Evolutionary conservation across 768 basidiomycete genomes (phyloP).

Genomic region (Dendrothele bispora): DNA sequence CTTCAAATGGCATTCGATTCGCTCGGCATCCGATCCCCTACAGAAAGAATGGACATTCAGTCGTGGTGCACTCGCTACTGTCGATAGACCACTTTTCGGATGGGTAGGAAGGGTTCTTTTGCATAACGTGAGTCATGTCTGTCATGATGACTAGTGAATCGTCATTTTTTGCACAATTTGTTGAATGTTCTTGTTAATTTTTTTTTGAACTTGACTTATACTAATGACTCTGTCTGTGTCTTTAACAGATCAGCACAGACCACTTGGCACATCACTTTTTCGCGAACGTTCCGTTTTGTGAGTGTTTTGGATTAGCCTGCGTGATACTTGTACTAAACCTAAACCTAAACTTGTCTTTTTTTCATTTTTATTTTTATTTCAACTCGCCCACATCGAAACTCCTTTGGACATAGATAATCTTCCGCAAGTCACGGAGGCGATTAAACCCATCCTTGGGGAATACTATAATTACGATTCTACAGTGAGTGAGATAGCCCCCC

Average conservation of each 20-base stretch:
- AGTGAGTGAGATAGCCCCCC: constrained; percentile 25
- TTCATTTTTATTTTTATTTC: background rate
- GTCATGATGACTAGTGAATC: background rate
- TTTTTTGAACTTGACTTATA: too few relatives aligned
- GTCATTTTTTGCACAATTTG: too few relatives aligned
- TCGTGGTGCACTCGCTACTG: constrained; percentile 58
- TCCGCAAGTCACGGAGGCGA: constrained; percentile 43
- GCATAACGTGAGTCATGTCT: constrained; percentile 41
- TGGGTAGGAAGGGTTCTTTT: constrained; percentile 59
- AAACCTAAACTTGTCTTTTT: background rate
- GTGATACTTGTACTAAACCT: constrained; percentile 4
- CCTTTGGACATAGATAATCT: constrained; percentile 52
- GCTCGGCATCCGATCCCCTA: background rate
- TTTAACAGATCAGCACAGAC: constrained; percentile 41
- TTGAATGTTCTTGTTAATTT: too few relatives aligned
- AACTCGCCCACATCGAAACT: background rate
- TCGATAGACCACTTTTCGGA: constrained; percentile 59
- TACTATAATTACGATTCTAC: constrained; percentile 62
- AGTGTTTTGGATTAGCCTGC: too few relatives aligned
- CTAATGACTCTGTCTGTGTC: background rate
- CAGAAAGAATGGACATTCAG: constrained; percentile 58
- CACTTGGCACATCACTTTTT: constrained; percentile 66
- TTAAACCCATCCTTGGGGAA: constrained; percentile 49
- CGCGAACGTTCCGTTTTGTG: constrained; percentile 58
- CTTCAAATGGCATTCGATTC: background rate